Evolutionary conservation across 2,329 filamentous ascomycete species (phyloP).

Genomic region (Penicillium crustosum): DNA sequence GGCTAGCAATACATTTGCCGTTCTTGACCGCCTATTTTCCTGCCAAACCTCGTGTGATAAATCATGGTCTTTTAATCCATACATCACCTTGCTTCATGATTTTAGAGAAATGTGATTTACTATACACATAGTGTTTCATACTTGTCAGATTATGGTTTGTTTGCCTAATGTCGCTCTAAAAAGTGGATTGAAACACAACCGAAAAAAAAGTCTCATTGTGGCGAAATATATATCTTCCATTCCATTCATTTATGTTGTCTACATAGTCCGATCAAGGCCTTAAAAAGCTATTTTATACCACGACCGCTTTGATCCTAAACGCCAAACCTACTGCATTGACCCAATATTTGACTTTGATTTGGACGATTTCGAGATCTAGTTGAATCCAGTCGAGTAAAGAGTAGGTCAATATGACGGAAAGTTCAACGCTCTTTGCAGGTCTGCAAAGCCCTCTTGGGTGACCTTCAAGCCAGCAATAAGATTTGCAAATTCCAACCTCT

Average conservation of each 20-base stretch:
- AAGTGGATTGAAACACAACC: background rate
- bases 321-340: background rate
- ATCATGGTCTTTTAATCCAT: background rate
- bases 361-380: background rate
- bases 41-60: background rate
- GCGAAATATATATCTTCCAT: background rate
- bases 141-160: background rate
- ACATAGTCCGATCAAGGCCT: background rate
- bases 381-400: background rate
- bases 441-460: conserved; percentile 63
- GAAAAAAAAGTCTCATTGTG: background rate
- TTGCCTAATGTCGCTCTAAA: background rate
- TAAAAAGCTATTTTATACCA: too few species aligned
- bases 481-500: conserved; percentile 62
- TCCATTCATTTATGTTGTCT: background rate
- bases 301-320: accelerated
- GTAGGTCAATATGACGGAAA: background rate
- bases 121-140: background rate
- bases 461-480: conserved; percentile 68
- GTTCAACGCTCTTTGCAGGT: conserved; percentile 42
- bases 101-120: background rate
- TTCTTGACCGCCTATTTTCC: background rate
- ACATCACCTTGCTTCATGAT: background rate
- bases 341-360: background rate
- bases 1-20: background rate